Base-by-base conservation (phyloP, 2,329 filamentous ascomycete species). In the Microsporum audouinii region DNA sequence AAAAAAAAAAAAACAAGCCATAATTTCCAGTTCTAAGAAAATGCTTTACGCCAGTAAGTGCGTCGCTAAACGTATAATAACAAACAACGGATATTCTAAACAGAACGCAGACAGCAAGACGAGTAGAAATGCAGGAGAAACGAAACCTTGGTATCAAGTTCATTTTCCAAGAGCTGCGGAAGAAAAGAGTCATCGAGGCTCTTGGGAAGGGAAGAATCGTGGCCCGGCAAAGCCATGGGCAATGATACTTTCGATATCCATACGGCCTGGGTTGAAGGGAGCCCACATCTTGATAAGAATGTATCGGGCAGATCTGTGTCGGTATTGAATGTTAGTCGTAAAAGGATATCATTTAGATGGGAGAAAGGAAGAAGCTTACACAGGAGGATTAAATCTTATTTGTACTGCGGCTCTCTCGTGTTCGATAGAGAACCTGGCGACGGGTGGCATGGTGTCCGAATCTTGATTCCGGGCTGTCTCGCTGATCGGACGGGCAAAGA, bases 231-330 rank as follows among this genome's bases (percentile, higher is more conserved):
- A 96, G 0, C 92, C 92, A 68, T 88, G 86, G 1, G 86, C 88
- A 62, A 91, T 82, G 29, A 96, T 86, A 53, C 87, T 89, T 72
- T 96, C 88, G 43, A 97, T 90, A 70, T 96, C 91, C 65, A 96
- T 95, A 68, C 95, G 95, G 2, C 82, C 79, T 56, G 86, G 84
- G 31, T 84, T 82, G 62, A 84, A 83, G 1, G 88, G 88, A 68
- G 86, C 91, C 88, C 90, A 96, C 72, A 96, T 84, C 78, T 96
- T 96, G 65, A 97, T 78, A 47, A 96, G 75, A 59, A 97, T 87
- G 71, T 88, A 95, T 61, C 89, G 83, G 3, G 88, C 89, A 8
- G 88, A 89, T 6, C 81, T 83, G 63, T 23, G 14, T 27, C 14
- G 8, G 5, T 10, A 33, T 23, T 47, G 62, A 10, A 63, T 69